Evolutionary conservation across 2,329 filamentous ascomycete genomes (phyloP).

Genomic region (Pestalotiopsis sp.): DNA sequence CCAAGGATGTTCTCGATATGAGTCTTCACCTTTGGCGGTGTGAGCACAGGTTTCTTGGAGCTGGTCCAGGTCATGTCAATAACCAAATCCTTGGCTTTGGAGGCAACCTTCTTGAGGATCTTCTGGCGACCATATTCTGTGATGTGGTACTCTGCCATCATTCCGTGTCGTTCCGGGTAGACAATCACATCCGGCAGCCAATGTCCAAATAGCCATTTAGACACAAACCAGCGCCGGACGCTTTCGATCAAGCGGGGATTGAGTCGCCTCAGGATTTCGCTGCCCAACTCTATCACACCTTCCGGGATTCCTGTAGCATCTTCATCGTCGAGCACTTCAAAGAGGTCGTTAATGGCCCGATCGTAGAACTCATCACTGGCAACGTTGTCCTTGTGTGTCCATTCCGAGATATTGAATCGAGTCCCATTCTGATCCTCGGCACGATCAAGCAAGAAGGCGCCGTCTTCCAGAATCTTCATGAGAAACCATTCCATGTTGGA

Average conservation of each 20-base stretch:
- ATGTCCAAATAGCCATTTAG: slow-evolving; percentile 88
- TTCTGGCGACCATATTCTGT: slow-evolving; percentile 87
- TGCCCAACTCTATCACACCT: slow-evolving; percentile 81
- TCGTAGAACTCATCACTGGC: slow-evolving; percentile 89
- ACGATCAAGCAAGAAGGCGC: slow-evolving; percentile 86
- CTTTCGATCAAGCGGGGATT: slow-evolving; percentile 72
- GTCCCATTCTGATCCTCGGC: slow-evolving; percentile 78
- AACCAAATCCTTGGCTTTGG: slow-evolving; percentile 77
- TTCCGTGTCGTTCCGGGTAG: slow-evolving; percentile 79
- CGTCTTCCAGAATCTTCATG: slow-evolving; percentile 92
- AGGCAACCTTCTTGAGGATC: slow-evolving; percentile 77
- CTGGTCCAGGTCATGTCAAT: slow-evolving; percentile 75
- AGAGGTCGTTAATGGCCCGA: slow-evolving; percentile 76
- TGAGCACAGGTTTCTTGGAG: slow-evolving; percentile 57
- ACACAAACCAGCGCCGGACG: slow-evolving; percentile 82
- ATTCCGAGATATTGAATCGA: slow-evolving; percentile 70
- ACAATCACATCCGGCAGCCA: slow-evolving; percentile 84
- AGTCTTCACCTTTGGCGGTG: slow-evolving; percentile 63
- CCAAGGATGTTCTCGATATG: slow-evolving; percentile 74
- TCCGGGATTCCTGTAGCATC: slow-evolving; percentile 84
- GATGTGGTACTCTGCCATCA: slow-evolving; percentile 89
- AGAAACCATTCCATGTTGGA: slow-evolving; percentile 91
- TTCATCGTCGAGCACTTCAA: slow-evolving; percentile 83
- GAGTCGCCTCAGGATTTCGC: slow-evolving; percentile 79
- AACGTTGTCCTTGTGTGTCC: slow-evolving; percentile 78